phyloP scores from a whole-genome alignment of 345 rosid species.

The Lumnitzera littorea region DNA sequence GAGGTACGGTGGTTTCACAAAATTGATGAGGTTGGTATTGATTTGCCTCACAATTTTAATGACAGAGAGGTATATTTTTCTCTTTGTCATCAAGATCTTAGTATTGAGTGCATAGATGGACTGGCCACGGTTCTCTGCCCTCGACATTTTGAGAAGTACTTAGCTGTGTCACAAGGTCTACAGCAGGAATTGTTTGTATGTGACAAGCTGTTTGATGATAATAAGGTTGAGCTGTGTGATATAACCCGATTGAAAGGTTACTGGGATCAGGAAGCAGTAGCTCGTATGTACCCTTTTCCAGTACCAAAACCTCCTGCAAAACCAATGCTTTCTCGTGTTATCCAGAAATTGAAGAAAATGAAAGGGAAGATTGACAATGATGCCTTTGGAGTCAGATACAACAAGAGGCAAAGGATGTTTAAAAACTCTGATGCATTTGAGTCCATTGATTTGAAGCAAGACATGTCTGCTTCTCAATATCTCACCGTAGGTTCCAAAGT shows the following conservation, averaged over 20 bases:
- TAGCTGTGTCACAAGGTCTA: constrained; percentile 22
- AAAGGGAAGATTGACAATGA: constrained; percentile 21
- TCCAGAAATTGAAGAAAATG: constrained; percentile 5
- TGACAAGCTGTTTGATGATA: constrained; percentile 46
- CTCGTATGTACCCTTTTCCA: constrained; percentile 24
- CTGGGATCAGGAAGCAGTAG: constrained; percentile 61
- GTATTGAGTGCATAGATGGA: constrained; percentile 82
- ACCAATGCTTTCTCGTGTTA: constrained; percentile 14
- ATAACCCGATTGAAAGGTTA: constrained; percentile 64
- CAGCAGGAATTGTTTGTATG: constrained; percentile 50
- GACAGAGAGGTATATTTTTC: constrained; percentile 85
- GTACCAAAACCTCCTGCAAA: constrained; percentile 14
- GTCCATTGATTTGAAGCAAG: constrained; percentile 5
- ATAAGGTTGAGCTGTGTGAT: constrained; percentile 55
- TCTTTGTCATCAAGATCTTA: constrained; percentile 82
- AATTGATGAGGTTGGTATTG: constrained; percentile 78
- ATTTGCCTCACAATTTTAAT: constrained; percentile 43
- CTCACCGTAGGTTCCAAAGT: constrained; percentile 52
- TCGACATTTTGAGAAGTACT: constrained; percentile 50
- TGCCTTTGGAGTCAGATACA: constrained; percentile 28
- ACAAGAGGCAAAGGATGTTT: constrained; percentile 36
- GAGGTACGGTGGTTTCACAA: constrained; percentile 89
- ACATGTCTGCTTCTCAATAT: constrained; percentile 19
- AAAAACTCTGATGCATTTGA: constrained; percentile 17
- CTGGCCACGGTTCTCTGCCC: constrained; percentile 76